Percentiles rank a stretch among this genome's conserved stretches.
phyloP scores from a whole-genome alignment of 2,329 filamentous ascomycete species.

The Capronia coronata region DNA sequence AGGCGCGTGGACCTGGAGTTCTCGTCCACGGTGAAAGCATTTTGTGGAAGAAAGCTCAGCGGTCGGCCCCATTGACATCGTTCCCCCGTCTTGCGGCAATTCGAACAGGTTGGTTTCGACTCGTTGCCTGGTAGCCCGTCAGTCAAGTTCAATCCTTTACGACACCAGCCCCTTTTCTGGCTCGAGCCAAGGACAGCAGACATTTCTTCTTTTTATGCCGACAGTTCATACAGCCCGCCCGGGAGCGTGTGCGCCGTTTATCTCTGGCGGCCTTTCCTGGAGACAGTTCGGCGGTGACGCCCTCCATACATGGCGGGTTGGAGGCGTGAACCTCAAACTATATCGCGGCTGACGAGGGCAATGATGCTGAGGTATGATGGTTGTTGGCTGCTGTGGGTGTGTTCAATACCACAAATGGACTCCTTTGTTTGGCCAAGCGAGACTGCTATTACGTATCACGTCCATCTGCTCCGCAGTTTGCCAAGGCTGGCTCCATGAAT shows the following conservation, averaged over 20 bases:
- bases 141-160: not conserved
- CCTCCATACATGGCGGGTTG: not conserved
- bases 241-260: not conserved
- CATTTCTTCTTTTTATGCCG: slow-evolving; percentile 1
- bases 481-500: too few species aligned
- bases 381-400: too few species aligned
- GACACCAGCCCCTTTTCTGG: too few species aligned
- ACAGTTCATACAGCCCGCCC: not conserved
- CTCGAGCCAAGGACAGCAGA: not conserved
- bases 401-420: too few species aligned
- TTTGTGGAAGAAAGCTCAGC: slow-evolving; percentile 6
- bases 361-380: too few species aligned
- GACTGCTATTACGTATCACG: too few species aligned
- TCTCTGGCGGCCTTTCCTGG: not conserved
- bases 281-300: not conserved
- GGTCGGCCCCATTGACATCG: not conserved
- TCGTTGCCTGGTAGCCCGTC: not conserved
- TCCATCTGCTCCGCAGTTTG: too few species aligned
- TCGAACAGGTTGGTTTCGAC: not conserved
- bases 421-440: too few species aligned
- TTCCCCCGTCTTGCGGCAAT: not conserved
- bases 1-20: slow-evolving; percentile 2
- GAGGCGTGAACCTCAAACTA: not conserved
- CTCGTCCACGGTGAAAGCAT: slow-evolving; percentile 3
- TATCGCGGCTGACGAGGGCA: not conserved